Conservation (phyloP, 495 filamentous ascomycete genomes). For the Elasticomyces elasticus region DNA sequence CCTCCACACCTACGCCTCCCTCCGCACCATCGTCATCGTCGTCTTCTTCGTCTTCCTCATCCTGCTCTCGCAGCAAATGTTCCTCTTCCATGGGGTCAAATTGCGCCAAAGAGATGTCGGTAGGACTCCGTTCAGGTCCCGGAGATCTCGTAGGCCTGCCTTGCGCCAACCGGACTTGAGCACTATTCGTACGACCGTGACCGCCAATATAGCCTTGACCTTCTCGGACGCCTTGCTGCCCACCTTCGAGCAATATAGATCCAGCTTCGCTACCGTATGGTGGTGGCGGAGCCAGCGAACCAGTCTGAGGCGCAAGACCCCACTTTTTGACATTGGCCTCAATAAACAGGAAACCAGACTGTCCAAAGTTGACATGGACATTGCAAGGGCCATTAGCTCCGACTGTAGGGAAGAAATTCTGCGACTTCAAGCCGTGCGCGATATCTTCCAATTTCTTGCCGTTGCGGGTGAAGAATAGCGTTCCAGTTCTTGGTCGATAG, state of each 20-base stretch:
- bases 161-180: conserved; percentile 51
- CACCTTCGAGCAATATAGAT: conserved; percentile 85
- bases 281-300: conserved; percentile 86
- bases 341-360: conserved; percentile 96
- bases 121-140: conserved; percentile 83
- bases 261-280: conserved; percentile 95
- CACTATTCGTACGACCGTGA: conserved; percentile 45
- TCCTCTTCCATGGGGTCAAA: conserved; percentile 58
- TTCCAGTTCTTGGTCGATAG: conserved; percentile 87
- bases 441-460: conserved; percentile 95
- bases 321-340: conserved; percentile 99
- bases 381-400: conserved; percentile 88
- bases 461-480: conserved; percentile 95
- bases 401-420: conserved; percentile 93
- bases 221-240: conserved; percentile 53
- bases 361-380: conserved; percentile 94
- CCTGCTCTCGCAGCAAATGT: no score
- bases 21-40: conserved; percentile 52
- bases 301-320: conserved; percentile 92
- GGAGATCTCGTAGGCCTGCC: conserved; percentile 59
- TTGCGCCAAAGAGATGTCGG: conserved; percentile 86
- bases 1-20: conserved; percentile 40
- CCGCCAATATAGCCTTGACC: conserved; percentile 44
- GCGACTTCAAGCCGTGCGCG: conserved; percentile 80
- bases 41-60: conserved; percentile 43